phyloP scores from a whole-genome alignment of 164 flowering plant genomes.

The Piper betle region DNA sequence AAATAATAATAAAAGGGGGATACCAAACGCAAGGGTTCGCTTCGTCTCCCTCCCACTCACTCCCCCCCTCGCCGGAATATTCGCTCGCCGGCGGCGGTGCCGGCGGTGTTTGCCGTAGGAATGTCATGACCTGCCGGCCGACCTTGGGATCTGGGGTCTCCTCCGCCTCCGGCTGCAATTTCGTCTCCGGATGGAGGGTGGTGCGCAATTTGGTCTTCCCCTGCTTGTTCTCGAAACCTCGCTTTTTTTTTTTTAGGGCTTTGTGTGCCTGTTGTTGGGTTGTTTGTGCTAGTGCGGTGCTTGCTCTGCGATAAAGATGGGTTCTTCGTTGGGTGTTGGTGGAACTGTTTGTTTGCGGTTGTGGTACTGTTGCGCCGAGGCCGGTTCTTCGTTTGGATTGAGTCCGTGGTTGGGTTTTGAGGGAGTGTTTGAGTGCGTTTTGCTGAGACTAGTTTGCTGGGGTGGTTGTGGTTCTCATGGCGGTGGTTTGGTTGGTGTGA shows the following conservation, averaged over 20 bases:
- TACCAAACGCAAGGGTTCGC: background rate
- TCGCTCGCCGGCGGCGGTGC: constrained; percentile 6
- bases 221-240: background rate
- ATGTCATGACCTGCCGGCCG: constrained; percentile 35
- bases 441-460: too few relatives aligned
- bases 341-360: too few relatives aligned
- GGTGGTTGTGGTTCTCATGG: too few relatives aligned
- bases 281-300: too few relatives aligned
- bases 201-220: constrained; percentile 23
- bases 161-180: constrained; percentile 38
- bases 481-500: too few relatives aligned
- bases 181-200: constrained; percentile 95
- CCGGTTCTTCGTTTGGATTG: too few relatives aligned
- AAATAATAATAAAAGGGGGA: background rate
- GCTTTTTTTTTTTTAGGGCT: background rate
- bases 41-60: background rate
- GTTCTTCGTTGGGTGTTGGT: too few relatives aligned
- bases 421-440: too few relatives aligned
- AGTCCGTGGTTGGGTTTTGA: too few relatives aligned
- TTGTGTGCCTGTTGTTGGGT: background rate
- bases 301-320: too few relatives aligned
- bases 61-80: constrained; percentile 1
- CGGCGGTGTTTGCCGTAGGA: constrained; percentile 9
- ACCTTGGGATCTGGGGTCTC: constrained; percentile 32
- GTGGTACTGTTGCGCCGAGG: too few relatives aligned